Percentiles rank a stretch among this genome's conserved stretches.
These are phyloP conservation scores for Mycena amicta DNA, from an alignment of 768 basidiomycete genomes.

Conservation along the genomic window DNA sequence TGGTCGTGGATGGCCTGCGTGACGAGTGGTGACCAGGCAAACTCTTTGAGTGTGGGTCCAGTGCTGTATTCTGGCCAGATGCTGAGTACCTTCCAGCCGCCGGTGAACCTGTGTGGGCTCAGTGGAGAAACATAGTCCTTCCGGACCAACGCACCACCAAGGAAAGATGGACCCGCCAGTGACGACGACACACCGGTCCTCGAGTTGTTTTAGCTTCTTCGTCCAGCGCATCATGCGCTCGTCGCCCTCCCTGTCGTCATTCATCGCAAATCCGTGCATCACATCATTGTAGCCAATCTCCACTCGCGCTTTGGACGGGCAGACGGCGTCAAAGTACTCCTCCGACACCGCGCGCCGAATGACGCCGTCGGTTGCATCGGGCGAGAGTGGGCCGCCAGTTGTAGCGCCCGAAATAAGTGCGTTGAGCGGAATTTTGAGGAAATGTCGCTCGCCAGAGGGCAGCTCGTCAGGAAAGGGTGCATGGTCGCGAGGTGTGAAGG, in stretches of 20 bases:
- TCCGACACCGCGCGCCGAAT: background rate
- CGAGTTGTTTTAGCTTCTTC: background rate
- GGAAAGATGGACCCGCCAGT: background rate
- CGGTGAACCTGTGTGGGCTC: conserved; percentile 1
- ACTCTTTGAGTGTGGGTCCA: conserved; percentile 7
- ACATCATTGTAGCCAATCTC: background rate
- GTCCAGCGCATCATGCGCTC: conserved; percentile 2
- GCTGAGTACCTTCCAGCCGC: background rate
- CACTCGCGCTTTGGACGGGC: too few relatives aligned
- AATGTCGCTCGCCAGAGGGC: background rate
- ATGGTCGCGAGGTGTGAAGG: background rate
- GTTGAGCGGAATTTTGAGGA: background rate
- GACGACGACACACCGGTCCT: background rate
- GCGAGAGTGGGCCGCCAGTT: background rate
- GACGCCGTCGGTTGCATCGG: background rate
- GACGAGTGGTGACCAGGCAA: conserved; percentile 17
- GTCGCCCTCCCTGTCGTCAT: background rate
- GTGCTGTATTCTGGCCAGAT: conserved; percentile 10
- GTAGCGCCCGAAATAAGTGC: background rate
- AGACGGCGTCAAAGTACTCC: background rate
- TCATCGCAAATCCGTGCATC: background rate
- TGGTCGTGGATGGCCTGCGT: conserved; percentile 7
- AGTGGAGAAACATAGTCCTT: background rate
- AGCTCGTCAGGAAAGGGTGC: background rate
- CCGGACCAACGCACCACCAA: background rate